phyloP scores from a whole-genome alignment of 148 eudicot species.

The Vaccinium darrowii region DNA sequence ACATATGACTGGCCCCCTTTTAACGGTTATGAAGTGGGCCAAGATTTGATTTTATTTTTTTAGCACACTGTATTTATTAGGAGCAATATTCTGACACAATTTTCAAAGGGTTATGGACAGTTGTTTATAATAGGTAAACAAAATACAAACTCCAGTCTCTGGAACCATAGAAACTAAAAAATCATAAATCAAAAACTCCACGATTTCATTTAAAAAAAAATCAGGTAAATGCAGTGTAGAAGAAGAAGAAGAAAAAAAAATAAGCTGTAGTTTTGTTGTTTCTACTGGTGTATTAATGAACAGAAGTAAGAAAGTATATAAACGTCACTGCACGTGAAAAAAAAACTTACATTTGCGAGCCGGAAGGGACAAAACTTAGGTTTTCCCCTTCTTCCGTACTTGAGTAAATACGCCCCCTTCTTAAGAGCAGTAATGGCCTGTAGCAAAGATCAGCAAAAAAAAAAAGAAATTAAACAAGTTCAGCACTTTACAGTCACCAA shows the following conservation, averaged over 20 bases:
- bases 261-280: neutral
- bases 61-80: neutral
- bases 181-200: neutral
- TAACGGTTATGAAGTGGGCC: too few relatives aligned
- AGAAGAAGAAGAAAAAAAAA: neutral
- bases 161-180: neutral
- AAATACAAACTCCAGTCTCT: neutral
- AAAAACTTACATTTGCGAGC: conserved; percentile 15
- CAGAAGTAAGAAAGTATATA: neutral
- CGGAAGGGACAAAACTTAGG: conserved; percentile 17
- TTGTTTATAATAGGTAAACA: neutral
- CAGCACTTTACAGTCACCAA: conserved; percentile 5
- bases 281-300: neutral
- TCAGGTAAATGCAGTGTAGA: neutral
- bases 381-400: conserved; percentile 17
- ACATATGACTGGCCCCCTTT: too few relatives aligned
- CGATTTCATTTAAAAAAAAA: neutral
- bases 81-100: neutral
- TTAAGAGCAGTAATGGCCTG: conserved; percentile 13
- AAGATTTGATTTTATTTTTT: too few relatives aligned
- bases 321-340: neutral
- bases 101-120: neutral
- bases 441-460: conserved; percentile 2
- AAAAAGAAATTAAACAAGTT: conserved; percentile 8
- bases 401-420: conserved; percentile 13